These are phyloP conservation scores for Epichloe gansuensis DNA, from an alignment of 2,329 filamentous ascomycete species.

Conservation along the genomic window DNA sequence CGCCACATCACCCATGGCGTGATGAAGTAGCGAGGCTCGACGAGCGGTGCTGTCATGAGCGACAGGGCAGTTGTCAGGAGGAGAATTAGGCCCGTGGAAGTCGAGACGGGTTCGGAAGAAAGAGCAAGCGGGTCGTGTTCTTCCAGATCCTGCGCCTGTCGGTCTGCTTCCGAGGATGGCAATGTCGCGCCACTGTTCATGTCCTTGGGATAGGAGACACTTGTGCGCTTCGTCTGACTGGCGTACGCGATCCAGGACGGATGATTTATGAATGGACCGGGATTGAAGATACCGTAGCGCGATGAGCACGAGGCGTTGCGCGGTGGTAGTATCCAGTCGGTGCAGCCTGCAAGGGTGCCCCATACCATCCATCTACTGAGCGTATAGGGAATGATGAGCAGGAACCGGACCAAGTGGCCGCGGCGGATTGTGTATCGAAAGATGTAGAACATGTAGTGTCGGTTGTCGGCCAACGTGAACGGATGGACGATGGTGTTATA, in stretches of 20 bases:
- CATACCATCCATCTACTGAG: constrained; percentile 56
- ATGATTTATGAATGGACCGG: constrained; percentile 15
- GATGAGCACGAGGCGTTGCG: constrained; percentile 1
- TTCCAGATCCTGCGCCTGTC: constrained; percentile 9
- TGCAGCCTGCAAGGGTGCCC: constrained; percentile 41
- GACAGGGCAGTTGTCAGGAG: constrained; percentile 62
- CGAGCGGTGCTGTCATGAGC: constrained; percentile 76
- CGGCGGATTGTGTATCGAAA: constrained; percentile 71
- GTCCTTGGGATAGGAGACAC: constrained; percentile 7
- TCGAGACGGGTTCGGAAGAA: constrained; percentile 22
- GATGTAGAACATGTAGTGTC: constrained; percentile 94
- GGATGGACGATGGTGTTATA: constrained; percentile 92
- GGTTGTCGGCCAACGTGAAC: constrained; percentile 90
- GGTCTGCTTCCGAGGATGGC: neutral
- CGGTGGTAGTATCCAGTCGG: constrained; percentile 10
- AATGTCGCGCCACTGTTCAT: neutral
- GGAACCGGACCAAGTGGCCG: constrained; percentile 50
- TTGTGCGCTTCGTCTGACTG: constrained; percentile 6
- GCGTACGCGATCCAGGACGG: constrained; percentile 13
- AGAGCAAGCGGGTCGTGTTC: constrained; percentile 14
- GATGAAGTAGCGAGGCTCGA: constrained; percentile 94
- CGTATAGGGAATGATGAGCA: constrained; percentile 58
- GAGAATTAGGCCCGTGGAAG: constrained; percentile 42
- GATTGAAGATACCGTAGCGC: neutral
- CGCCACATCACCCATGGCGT: constrained; percentile 91